Evolutionary conservation across 495 filamentous ascomycete species (phyloP), one percentile per base, ranked within the genome.

Genomic region (Immersiella caudata): DNA sequence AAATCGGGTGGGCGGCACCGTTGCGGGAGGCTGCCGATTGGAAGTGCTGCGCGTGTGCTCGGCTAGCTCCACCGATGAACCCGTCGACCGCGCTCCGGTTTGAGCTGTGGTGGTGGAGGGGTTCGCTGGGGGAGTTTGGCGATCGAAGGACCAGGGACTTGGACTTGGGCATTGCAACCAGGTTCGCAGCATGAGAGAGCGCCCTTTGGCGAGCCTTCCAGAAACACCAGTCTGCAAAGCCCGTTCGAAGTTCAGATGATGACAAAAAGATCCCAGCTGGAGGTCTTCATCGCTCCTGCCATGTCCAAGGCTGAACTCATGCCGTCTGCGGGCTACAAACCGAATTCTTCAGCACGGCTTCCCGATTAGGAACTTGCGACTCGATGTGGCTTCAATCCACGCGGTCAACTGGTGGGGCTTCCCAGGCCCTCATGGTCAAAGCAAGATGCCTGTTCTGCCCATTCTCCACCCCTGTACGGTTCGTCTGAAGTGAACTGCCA

Each of bases 21-120:
- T 46, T 14, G 40, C 14, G 71, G 69, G 62, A 69, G 29, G 40
- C 60, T 71, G 69, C 71, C 71, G 71, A 73, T 73, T 73, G 71
- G 71, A 64, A 64, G 66, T 33, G 29, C 51, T 52, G 14, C 6
- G 25, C 5, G 20, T 18, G 33, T 26, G 26, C 33, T 64, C 61
- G 61, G 61, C 46, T 22, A 63, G 25, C 40, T 63, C 60, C 60
- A 63, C 25, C 40, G 24, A n/a, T 9, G 7, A 50, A 64, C 26
- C 25, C 49, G 21, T 33, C 61, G 25, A 11, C n/a, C 24, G 25
- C 40, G 18, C 61, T 9, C 21, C 24, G 36, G 40, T 29, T 35
- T 54, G 36, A n/a, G 35, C 25, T 33, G 29, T 21, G 26, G 7
- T 63, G 12, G 24, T 12, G 26, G 18, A 36, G 27, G 49, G 35